A percentile compares a stretch with the other conserved stretches of the same genome.
Conservation (phyloP, 352 stramenopile genomes). For the Thalassiosira allenii region DNA sequence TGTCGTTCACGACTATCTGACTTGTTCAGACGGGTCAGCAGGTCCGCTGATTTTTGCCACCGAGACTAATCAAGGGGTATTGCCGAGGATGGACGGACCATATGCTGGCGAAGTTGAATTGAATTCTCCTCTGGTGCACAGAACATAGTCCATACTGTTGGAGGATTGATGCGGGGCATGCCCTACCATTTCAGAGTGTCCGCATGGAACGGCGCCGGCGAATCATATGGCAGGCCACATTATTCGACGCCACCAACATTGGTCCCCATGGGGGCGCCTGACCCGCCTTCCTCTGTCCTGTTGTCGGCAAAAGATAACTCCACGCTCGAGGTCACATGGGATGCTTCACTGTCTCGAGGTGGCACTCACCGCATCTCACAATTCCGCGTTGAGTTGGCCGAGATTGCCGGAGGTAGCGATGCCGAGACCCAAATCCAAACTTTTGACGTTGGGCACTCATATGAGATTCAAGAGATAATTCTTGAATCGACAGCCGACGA, state of each 20-base stretch:
- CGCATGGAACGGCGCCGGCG: constrained; percentile 48
- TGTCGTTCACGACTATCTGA: constrained; percentile 56
- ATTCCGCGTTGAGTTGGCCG: constrained; percentile 90
- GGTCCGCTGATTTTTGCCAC: constrained; percentile 53
- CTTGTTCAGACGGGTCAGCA: constrained; percentile 56
- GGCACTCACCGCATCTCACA: constrained; percentile 87
- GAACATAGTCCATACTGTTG: constrained; percentile 34
- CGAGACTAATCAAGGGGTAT: constrained; percentile 69
- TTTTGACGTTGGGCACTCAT: constrained; percentile 51
- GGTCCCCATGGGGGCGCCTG: constrained; percentile 38
- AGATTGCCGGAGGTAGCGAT: constrained; percentile 37
- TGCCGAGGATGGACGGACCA: constrained; percentile 88
- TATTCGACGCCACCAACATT: constrained; percentile 51
- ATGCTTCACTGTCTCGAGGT: constrained; percentile 86
- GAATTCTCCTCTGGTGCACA: constrained; percentile 60
- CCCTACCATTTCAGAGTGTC: constrained; percentile 58
- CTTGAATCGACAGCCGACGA: constrained; percentile 74
- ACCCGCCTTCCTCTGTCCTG: constrained; percentile 82
- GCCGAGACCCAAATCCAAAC: constrained; percentile 57
- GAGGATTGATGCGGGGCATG: constrained; percentile 41
- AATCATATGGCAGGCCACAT: constrained; percentile 36
- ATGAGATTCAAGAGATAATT: constrained; percentile 84
- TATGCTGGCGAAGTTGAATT: constrained; percentile 85
- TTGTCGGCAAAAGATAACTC: constrained; percentile 92
- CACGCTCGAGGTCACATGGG: constrained; percentile 87